These are phyloP conservation scores for Rhododendron henanense DNA, from an alignment of 148 eudicot genomes.

Conservation along the genomic window DNA sequence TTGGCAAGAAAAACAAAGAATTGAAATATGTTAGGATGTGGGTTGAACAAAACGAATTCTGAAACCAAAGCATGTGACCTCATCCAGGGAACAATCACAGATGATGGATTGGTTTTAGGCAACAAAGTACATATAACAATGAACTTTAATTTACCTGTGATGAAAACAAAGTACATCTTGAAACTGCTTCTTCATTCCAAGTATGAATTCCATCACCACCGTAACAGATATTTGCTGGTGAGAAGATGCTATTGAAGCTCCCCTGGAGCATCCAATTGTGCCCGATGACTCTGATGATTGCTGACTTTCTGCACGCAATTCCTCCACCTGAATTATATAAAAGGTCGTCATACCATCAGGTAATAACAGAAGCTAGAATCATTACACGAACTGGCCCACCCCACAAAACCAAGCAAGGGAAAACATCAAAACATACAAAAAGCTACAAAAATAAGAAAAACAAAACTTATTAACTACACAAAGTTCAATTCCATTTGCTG, in stretches of 20 bases:
- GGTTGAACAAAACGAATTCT: neutral
- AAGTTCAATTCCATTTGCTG: no score
- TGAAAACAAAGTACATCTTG: constrained; percentile 82
- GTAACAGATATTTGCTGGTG: constrained; percentile 90
- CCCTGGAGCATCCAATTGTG: constrained; percentile 81
- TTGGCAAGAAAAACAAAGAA: neutral
- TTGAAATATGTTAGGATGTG: neutral
- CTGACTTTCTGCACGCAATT: constrained; percentile 78
- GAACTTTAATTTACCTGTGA: constrained; percentile 52
- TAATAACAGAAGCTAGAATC: neutral
- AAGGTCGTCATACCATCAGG: neutral
- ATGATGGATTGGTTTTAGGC: neutral
- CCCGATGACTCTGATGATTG: constrained; percentile 52
- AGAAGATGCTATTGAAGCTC: constrained; percentile 73
- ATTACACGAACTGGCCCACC: constrained; percentile 14
- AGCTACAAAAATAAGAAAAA: neutral
- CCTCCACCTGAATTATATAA: constrained; percentile 58
- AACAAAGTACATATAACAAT: neutral
- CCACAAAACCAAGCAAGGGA: constrained; percentile 21
- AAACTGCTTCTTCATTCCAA: constrained; percentile 97
- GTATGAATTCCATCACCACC: constrained; percentile 84
- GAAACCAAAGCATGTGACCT: neutral
- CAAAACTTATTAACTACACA: neutral
- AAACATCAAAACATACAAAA: neutral
- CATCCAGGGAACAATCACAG: neutral